These are phyloP conservation scores for Capsicum baccatum DNA, from an alignment of 257 asterid species.

Conservation along the genomic window DNA sequence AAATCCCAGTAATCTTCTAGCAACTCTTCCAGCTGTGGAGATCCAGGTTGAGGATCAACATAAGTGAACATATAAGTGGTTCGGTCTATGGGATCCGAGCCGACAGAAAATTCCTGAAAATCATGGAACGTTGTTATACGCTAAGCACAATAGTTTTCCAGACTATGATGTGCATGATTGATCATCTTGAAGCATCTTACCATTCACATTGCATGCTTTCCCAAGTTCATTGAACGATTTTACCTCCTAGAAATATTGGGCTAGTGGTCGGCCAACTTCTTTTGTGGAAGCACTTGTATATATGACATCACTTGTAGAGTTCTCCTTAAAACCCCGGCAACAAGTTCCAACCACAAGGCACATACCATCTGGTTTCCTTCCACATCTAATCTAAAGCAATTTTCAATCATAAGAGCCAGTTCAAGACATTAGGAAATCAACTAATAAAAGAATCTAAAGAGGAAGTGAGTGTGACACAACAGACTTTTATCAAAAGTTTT, in stretches of 20 bases:
- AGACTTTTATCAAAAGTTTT: background rate
- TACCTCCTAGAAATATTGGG: conserved; percentile 98
- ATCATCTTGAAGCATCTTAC: background rate
- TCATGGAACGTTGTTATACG: conserved; percentile 31
- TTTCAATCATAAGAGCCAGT: conserved; percentile 40
- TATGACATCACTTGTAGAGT: conserved; percentile 81
- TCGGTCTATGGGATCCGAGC: conserved; percentile 82
- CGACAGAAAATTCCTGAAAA: conserved; percentile 92
- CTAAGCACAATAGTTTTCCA: background rate
- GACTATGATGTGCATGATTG: background rate
- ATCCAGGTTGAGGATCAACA: conserved; percentile 79
- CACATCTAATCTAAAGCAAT: conserved; percentile 72
- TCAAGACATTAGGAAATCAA: conserved; percentile 17
- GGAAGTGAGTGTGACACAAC: background rate
- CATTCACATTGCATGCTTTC: background rate
- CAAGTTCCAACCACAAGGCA: conserved; percentile 98
- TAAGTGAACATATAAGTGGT: conserved; percentile 98
- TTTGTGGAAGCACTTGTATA: conserved; percentile 73
- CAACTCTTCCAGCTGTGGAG: conserved; percentile 83
- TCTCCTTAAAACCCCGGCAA: conserved; percentile 76
- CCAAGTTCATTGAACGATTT: conserved; percentile 20
- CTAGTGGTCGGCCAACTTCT: conserved; percentile 71
- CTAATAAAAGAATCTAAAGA: background rate
- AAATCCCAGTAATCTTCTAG: conserved; percentile 94
- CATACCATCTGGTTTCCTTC: conserved; percentile 91